Evolutionary conservation across 495 filamentous ascomycete genomes (phyloP).

Genomic region (Acidiella bohemica): DNA sequence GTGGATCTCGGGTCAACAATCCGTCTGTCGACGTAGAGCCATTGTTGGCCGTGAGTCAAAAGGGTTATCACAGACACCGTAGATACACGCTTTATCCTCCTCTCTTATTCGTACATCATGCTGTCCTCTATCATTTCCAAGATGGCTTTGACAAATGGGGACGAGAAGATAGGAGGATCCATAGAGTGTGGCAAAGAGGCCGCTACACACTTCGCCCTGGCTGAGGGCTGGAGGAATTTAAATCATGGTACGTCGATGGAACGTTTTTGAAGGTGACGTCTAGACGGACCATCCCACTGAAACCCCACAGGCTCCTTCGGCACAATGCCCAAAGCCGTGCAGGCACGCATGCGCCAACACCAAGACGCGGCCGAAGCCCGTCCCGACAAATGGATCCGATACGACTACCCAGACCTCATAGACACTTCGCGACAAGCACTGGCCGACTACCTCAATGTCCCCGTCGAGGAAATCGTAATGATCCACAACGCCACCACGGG

Average conservation of each 20-base stretch:
- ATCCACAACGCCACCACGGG: constrained; percentile 73
- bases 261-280: too few relatives aligned
- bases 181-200: constrained; percentile 8
- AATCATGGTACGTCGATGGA: constrained; percentile 61
- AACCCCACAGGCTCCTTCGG: constrained; percentile 61
- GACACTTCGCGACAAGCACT: constrained; percentile 50
- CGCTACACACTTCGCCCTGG: constrained; percentile 48
- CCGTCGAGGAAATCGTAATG: constrained; percentile 51
- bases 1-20: too few relatives aligned
- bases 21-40: too few relatives aligned
- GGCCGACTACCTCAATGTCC: constrained; percentile 48
- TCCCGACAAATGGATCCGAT: constrained; percentile 64
- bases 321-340: constrained; percentile 50
- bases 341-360: constrained; percentile 40
- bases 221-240: constrained; percentile 52
- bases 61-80: too few relatives aligned
- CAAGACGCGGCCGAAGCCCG: constrained; percentile 46
- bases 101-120: too few relatives aligned
- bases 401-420: constrained; percentile 42
- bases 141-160: too few relatives aligned
- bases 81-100: too few relatives aligned
- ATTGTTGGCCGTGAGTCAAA: too few relatives aligned
- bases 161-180: too few relatives aligned
- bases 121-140: too few relatives aligned
- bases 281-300: too few relatives aligned